Percentiles rank a stretch among this genome's conserved stretches.
Evolutionary conservation across 345 rosid genomes (phyloP).

Genomic region (Salix purpurea): DNA sequence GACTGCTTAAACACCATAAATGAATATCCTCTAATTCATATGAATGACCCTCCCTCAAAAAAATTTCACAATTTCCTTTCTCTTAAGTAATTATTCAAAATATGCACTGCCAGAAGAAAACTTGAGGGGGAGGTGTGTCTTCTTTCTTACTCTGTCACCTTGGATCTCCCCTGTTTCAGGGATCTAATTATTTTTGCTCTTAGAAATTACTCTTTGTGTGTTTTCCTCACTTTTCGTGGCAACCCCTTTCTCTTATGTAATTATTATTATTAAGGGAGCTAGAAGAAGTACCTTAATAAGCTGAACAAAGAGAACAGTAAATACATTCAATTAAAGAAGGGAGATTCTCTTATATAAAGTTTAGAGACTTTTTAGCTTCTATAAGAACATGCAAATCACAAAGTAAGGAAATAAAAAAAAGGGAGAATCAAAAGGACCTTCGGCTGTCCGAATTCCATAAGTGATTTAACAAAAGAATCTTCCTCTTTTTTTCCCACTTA

Average conservation of each 20-base stretch:
- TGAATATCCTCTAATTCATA: background rate
- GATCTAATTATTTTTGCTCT: background rate
- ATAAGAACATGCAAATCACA: conserved; percentile 4
- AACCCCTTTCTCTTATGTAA: too few relatives aligned
- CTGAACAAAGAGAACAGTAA: background rate
- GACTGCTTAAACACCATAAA: background rate
- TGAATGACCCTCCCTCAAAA: background rate
- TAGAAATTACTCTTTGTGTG: background rate
- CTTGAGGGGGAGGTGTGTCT: conserved; percentile 68
- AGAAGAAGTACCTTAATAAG: background rate
- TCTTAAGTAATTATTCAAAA: conserved; percentile 34
- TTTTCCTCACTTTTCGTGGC: background rate
- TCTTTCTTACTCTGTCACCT: background rate
- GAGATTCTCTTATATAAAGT: conserved; percentile 7
- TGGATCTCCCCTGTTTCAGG: background rate
- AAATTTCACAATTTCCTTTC: background rate
- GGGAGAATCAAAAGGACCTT: background rate
- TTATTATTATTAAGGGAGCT: background rate
- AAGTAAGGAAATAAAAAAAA: background rate
- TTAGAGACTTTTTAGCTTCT: conserved; percentile 1
- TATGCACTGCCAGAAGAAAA: conserved; percentile 75
- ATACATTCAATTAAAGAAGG: background rate
- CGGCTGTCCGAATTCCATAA: background rate
- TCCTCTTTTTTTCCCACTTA: background rate
- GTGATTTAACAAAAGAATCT: background rate